Conservation (phyloP, 2,329 filamentous ascomycete species). For the Leptographium wingfieldii region DNA sequence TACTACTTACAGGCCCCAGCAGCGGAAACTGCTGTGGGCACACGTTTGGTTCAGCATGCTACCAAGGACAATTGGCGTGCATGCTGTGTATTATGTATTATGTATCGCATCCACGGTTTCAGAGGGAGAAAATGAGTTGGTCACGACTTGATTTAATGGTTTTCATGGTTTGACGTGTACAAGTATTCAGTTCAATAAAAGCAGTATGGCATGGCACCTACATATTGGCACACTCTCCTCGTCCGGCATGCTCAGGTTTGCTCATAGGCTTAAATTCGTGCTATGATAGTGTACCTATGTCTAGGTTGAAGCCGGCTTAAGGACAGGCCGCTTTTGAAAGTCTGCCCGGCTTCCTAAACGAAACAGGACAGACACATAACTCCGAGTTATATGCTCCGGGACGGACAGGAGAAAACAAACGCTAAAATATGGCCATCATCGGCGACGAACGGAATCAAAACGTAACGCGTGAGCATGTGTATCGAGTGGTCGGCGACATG, state of each 20-base stretch:
- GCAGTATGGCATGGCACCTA: no score
- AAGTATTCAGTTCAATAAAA: not conserved
- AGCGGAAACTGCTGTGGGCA: not conserved
- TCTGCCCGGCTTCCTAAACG: not conserved
- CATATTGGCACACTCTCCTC: no score
- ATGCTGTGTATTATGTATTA: not conserved
- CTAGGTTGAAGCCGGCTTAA: not conserved
- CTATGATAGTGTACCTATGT: not conserved
- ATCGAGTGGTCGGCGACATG: constrained; percentile 10
- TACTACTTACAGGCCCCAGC: not conserved
- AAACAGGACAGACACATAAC: not conserved
- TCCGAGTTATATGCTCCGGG: not conserved
- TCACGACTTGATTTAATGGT: not conserved
- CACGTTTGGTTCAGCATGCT: not conserved
- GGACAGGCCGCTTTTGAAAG: not conserved
- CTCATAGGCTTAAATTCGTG: no score
- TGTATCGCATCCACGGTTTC: not conserved
- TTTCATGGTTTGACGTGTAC: not conserved
- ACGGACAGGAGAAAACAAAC: not conserved
- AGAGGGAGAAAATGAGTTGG: not conserved
- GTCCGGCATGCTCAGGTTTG: no score
- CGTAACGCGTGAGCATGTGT: not conserved
- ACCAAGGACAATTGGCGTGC: not conserved
- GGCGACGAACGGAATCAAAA: not conserved
- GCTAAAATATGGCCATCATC: not conserved